Conservation (phyloP, 257 asterid species). For the Solanum lignicaule region DNA sequence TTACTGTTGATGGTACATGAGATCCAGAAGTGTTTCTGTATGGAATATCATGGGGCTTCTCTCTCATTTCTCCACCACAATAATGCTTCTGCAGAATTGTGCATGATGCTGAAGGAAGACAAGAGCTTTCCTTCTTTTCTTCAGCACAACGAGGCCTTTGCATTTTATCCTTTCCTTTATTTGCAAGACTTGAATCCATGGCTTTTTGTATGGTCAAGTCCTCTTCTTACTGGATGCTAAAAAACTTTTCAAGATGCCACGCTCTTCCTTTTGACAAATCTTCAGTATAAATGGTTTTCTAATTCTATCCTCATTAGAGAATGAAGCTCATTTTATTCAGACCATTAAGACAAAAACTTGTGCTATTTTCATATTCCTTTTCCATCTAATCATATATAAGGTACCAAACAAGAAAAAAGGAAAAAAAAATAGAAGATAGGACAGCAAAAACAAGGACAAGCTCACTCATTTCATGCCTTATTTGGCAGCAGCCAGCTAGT, state of each 20-base stretch:
- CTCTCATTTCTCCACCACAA: background rate
- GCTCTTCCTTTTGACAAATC: background rate
- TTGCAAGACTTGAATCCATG: background rate
- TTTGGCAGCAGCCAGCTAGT: background rate
- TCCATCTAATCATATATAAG: background rate
- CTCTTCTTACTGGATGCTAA: background rate
- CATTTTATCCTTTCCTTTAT: background rate
- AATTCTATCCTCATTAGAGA: background rate
- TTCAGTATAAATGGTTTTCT: background rate
- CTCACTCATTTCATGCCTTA: background rate
- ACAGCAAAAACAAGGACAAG: background rate
- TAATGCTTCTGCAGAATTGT: background rate
- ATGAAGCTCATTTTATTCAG: background rate
- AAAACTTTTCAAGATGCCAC: background rate
- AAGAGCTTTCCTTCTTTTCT: background rate
- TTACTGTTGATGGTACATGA: conserved; percentile 3
- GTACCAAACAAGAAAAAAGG: background rate
- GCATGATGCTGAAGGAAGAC: conserved; percentile 7
- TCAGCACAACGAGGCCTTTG: background rate
- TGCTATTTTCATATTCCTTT: background rate
- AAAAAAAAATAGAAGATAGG: background rate
- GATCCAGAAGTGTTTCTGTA: background rate
- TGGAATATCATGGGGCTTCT: background rate
- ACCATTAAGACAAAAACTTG: background rate
- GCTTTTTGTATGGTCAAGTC: background rate